A percentile compares a stretch with the other conserved stretches of the same genome.
phyloP scores from a whole-genome alignment of 1,139 yeast genomes.

The Hansenula lynferdii region DNA sequence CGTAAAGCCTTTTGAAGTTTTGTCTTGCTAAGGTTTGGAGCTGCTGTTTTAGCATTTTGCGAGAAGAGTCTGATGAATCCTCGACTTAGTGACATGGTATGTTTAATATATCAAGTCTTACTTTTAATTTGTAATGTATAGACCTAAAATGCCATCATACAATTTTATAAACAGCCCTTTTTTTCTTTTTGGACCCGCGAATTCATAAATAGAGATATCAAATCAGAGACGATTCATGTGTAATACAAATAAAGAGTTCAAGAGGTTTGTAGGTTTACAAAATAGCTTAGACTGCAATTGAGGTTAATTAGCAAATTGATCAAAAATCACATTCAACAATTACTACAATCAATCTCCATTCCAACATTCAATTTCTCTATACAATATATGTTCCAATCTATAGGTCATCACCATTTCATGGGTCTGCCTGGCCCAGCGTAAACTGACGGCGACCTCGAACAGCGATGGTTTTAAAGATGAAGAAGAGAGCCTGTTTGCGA shows the following conservation, averaged over 20 bases:
- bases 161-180: neutral
- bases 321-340: too few relatives aligned
- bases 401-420: constrained; percentile 94
- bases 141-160: too few relatives aligned
- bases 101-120: too few relatives aligned
- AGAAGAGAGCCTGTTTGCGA: constrained; percentile 4
- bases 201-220: too few relatives aligned
- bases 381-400: constrained; percentile 59
- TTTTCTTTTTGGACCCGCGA: neutral
- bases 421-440: constrained; percentile 43
- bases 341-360: too few relatives aligned
- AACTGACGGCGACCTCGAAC: constrained; percentile 71
- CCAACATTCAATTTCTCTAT: too few relatives aligned
- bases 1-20: constrained; percentile 10
- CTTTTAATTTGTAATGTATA: too few relatives aligned
- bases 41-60: neutral
- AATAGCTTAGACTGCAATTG: too few relatives aligned
- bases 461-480: constrained; percentile 90
- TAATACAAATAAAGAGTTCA: too few relatives aligned
- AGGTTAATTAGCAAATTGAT: too few relatives aligned
- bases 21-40: neutral
- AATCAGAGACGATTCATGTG: too few relatives aligned
- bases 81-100: neutral
- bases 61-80: neutral
- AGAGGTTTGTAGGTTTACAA: too few relatives aligned